Conservation (phyloP, 2,329 filamentous ascomycete species). For the Ophiostoma himal-ulmi region DNA sequence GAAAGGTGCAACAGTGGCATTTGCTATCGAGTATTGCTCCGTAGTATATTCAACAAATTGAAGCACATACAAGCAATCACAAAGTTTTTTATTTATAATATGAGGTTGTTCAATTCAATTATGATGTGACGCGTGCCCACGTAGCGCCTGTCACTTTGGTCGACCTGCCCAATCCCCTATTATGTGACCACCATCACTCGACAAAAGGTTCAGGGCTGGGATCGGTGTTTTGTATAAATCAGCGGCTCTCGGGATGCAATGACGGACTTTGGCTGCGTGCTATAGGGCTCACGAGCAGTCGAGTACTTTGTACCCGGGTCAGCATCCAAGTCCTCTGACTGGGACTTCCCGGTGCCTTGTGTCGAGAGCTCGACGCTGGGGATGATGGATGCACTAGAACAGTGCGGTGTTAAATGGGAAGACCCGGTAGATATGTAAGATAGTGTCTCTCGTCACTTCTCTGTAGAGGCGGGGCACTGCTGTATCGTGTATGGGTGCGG, state of each 20-base stretch:
- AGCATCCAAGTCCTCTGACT: constrained; percentile 19
- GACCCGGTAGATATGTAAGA: background rate
- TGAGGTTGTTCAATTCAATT: no score
- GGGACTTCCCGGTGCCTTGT: constrained; percentile 26
- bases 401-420: constrained; percentile 22
- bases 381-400: constrained; percentile 24
- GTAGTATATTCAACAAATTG: no score
- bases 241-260: constrained; percentile 8
- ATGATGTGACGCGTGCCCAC: no score
- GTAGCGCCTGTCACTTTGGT: no score
- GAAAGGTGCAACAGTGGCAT: background rate
- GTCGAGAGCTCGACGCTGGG: constrained; percentile 13
- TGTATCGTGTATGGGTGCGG: background rate
- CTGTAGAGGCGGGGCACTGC: background rate
- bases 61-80: no score
- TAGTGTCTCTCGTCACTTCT: constrained; percentile 13
- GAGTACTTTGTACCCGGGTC: constrained; percentile 25
- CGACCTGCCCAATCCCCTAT: no score
- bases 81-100: no score
- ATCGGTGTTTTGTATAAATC: no score
- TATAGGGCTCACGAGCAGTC: constrained; percentile 24
- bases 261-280: constrained; percentile 23
- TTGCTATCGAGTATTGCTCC: background rate
- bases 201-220: no score
- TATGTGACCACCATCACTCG: no score